A percentile compares a stretch with the other conserved stretches of the same genome.
phyloP scores from a whole-genome alignment of 305 asterid species.

The Fraxinus xanthoxyloides region DNA sequence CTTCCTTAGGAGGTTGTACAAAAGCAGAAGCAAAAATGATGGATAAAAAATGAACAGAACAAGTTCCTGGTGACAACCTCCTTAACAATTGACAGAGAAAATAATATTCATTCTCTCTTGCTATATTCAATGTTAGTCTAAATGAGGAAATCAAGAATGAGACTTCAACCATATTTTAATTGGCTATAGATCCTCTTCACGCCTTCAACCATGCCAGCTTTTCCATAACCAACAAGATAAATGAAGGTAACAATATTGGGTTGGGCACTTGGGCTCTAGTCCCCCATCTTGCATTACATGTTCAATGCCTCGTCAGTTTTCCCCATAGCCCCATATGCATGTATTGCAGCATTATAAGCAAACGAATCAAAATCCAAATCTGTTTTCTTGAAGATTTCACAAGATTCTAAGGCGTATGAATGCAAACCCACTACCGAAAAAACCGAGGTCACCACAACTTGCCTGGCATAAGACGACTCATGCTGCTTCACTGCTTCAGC shows the following conservation, averaged over 20 bases:
- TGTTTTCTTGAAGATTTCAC: conserved; percentile 46
- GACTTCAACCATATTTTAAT: conserved; percentile 41
- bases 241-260: conserved; percentile 63
- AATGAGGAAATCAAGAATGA: background rate
- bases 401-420: conserved; percentile 60
- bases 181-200: conserved; percentile 69
- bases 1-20: too few species aligned
- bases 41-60: too few species aligned
- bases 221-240: conserved; percentile 64
- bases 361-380: conserved; percentile 41
- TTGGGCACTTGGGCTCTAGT: too few species aligned
- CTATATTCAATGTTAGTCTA: too few species aligned
- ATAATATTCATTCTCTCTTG: too few species aligned
- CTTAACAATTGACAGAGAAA: too few species aligned
- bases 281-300: conserved; percentile 86
- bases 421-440: conserved; percentile 68
- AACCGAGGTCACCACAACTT: conserved; percentile 68
- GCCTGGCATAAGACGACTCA: conserved; percentile 55
- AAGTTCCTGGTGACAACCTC: too few species aligned
- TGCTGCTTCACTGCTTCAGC: conserved; percentile 61
- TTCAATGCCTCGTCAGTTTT: conserved; percentile 65
- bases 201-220: conserved; percentile 87
- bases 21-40: too few species aligned
- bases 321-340: conserved; percentile 62
- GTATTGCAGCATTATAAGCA: conserved; percentile 76